A percentile compares a stretch with the other conserved stretches of the same genome.
Conservation (phyloP, 345 rosid species). For the Viola odorata region DNA sequence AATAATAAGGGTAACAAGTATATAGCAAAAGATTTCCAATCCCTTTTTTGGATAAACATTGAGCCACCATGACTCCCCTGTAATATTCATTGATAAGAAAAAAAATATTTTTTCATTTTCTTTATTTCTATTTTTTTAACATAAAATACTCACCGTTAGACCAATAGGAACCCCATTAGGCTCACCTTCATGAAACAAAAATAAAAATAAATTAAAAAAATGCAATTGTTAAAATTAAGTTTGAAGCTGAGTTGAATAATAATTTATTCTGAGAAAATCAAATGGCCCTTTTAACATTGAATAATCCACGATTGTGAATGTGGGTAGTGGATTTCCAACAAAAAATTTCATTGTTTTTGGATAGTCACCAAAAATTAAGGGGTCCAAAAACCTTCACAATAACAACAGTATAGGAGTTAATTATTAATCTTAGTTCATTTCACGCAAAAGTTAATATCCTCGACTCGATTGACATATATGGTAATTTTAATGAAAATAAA, state of each 20-base stretch:
- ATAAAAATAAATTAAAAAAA: background rate
- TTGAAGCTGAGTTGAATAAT: slow-evolving; percentile 28
- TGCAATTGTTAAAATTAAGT: background rate
- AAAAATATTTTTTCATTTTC: too few relatives aligned
- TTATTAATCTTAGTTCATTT: too few relatives aligned
- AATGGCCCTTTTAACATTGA: slow-evolving; percentile 28
- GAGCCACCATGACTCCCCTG: slow-evolving; percentile 5
- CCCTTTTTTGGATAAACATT: slow-evolving; percentile 11
- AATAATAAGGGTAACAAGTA: background rate
- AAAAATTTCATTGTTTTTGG: slow-evolving; percentile 28
- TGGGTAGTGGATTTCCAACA: slow-evolving; percentile 29
- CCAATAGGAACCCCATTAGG: slow-evolving; percentile 15
- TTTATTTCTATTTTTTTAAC: too few relatives aligned
- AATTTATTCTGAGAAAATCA: slow-evolving; percentile 49
- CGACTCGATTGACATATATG: too few relatives aligned
- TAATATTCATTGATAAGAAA: background rate
- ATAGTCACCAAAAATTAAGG: slow-evolving; percentile 35
- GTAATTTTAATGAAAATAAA: too few relatives aligned
- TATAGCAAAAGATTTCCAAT: slow-evolving; percentile 9
- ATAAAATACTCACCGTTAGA: background rate
- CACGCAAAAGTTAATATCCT: too few relatives aligned
- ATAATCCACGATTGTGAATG: slow-evolving; percentile 31
- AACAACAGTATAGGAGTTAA: background rate
- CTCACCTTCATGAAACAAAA: slow-evolving; percentile 6
- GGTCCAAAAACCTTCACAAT: slow-evolving; percentile 35